Conservation (phyloP, 345 rosid species). For the Salix brachista region DNA sequence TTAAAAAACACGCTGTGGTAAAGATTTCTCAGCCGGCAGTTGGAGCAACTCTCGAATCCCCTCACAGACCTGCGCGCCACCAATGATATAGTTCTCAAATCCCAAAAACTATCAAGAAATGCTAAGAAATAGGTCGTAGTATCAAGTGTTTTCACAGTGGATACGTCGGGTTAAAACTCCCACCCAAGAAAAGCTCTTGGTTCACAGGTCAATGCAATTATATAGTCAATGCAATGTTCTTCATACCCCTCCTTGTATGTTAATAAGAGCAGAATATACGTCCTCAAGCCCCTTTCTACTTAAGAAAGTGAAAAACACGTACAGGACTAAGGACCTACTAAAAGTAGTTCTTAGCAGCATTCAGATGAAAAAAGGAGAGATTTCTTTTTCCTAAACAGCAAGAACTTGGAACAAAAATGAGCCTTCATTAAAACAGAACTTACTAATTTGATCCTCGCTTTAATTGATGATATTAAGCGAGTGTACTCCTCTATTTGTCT, state of each 20-base stretch:
- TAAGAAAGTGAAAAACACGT: neutral
- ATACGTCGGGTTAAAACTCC: neutral
- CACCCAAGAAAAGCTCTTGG: neutral
- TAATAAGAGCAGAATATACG: neutral
- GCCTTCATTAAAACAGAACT: neutral
- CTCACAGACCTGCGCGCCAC: constrained; percentile 33
- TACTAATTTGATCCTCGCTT: constrained; percentile 80
- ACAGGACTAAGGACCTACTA: neutral
- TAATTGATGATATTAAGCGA: constrained; percentile 54
- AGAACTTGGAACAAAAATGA: neutral
- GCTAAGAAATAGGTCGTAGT: neutral
- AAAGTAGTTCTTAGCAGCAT: neutral
- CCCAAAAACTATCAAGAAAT: neutral
- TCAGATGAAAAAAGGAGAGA: neutral
- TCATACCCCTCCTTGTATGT: neutral
- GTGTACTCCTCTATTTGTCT: constrained; percentile 70
- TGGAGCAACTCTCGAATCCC: constrained; percentile 45
- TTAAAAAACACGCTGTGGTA: constrained; percentile 25
- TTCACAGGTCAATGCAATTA: neutral
- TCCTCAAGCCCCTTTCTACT: neutral
- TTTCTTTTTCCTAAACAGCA: neutral
- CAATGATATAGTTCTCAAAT: neutral
- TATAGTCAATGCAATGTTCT: neutral
- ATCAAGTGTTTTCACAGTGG: neutral
- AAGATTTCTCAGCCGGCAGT: constrained; percentile 28